Evolutionary conservation across 169 alveolate species (phyloP).

Genomic region (Miamiensis avidus): DNA sequence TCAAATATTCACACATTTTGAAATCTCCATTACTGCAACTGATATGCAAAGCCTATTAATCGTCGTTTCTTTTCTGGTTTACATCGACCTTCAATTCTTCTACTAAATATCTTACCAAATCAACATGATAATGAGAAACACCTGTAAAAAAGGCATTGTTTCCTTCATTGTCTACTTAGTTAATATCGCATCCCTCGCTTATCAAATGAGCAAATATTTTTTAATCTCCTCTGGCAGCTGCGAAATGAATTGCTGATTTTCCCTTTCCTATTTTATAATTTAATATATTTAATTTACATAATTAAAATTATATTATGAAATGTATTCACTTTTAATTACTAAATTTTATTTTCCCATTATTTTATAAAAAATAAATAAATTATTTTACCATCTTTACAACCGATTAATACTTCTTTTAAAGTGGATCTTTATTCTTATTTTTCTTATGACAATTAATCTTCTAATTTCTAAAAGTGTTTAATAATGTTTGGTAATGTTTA

Average conservation of each 20-base stretch:
- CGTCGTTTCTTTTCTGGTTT: conserved; percentile 16
- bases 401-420: not conserved
- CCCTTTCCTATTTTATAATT: conserved; percentile 32
- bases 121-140: conserved; percentile 40
- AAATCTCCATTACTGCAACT: conserved; percentile 28
- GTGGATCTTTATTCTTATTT: not conserved
- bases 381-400: not conserved
- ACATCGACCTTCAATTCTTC: conserved; percentile 32
- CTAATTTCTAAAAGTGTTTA: too few species aligned
- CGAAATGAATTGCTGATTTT: conserved; percentile 52
- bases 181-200: conserved; percentile 45
- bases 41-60: conserved; percentile 30
- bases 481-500: too few species aligned
- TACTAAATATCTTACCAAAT: conserved; percentile 38
- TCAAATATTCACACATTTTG: conserved; percentile 22
- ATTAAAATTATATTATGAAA: too few species aligned
- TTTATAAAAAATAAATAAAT: too few species aligned
- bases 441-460: too few species aligned
- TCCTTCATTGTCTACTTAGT: conserved; percentile 33
- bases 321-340: not conserved
- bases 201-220: conserved; percentile 36
- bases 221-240: conserved; percentile 53
- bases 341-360: too few species aligned
- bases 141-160: conserved; percentile 49
- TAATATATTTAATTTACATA: too few species aligned